These are phyloP conservation scores for Fusarium sacchari DNA, from an alignment of 2,329 filamentous ascomycete species.

Conservation along the genomic window DNA sequence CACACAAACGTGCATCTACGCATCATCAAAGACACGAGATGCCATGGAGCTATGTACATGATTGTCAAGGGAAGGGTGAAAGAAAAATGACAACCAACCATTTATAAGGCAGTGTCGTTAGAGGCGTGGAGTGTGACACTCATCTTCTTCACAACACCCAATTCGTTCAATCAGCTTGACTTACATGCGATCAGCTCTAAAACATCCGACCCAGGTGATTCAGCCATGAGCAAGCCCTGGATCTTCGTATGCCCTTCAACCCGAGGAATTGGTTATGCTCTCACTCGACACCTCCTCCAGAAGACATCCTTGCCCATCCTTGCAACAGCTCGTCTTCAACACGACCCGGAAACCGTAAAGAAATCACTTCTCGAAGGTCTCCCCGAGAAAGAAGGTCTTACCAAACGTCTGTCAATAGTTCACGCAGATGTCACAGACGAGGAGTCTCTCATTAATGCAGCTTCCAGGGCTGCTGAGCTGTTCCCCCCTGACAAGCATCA, in stretches of 20 bases:
- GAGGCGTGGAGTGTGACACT: neutral
- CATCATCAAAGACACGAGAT: conserved; percentile 33
- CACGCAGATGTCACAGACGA: conserved; percentile 67
- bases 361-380: conserved; percentile 47
- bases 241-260: conserved; percentile 59
- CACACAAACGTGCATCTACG: conserved; percentile 18
- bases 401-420: conserved; percentile 53
- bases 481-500: conserved; percentile 65
- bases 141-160: neutral
- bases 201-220: neutral
- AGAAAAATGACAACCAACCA: neutral
- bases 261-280: conserved; percentile 60
- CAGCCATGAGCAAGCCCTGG: conserved; percentile 59
- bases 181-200: neutral
- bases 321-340: conserved; percentile 52
- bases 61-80: neutral
- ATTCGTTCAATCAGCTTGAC: neutral
- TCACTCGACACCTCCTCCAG: conserved; percentile 60
- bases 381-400: conserved; percentile 28
- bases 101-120: neutral
- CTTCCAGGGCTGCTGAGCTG: conserved; percentile 58
- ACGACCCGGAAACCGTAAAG: conserved; percentile 51
- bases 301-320: conserved; percentile 61
- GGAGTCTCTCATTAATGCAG: conserved; percentile 66
- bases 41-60: neutral